Percentiles rank a stretch among this genome's conserved stretches.
These are phyloP conservation scores for Mycothermus thermophilus DNA, from an alignment of 495 filamentous ascomycete species.

Conservation along the genomic window DNA sequence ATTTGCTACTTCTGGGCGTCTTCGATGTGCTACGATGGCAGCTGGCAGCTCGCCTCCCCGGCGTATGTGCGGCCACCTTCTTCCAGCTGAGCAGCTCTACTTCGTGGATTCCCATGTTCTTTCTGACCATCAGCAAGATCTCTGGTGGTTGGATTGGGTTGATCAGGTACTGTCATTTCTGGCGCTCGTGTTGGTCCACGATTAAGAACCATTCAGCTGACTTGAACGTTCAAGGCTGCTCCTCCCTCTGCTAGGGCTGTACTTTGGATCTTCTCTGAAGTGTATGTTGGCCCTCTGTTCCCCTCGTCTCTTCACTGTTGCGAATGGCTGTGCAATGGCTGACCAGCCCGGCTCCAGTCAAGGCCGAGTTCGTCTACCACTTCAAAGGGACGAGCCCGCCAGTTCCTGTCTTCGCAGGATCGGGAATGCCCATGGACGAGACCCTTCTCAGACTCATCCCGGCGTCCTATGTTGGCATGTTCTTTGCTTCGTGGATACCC, in stretches of 20 bases:
- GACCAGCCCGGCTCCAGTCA: not conserved
- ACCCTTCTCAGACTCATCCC: not conserved
- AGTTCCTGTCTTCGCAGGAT: conserved; percentile 1
- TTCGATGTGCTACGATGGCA: conserved; percentile 3
- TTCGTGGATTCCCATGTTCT: conserved; percentile 1
- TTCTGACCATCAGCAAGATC: conserved; percentile 1
- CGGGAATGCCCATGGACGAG: conserved; percentile 2
- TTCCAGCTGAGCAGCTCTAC: conserved; percentile 2
- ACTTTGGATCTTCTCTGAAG: conserved; percentile 1
- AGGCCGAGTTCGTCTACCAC: conserved; percentile 2
- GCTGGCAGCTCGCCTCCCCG: not conserved
- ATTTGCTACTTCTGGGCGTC: not conserved
- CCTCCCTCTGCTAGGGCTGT: conserved; percentile 1
- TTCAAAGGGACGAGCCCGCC: not conserved
- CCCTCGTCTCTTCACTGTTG: too few relatives aligned
- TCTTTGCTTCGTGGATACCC: conserved; percentile 2
- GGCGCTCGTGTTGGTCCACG: not conserved
- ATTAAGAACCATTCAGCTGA: not conserved
- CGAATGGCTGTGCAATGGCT: not conserved
- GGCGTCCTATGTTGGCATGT: conserved; percentile 1
- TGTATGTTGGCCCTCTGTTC: not conserved
- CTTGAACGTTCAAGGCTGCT: not conserved
- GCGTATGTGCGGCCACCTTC: conserved; percentile 3
- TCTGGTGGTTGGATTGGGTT: not conserved
- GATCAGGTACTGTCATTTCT: not conserved